Evolutionary conservation across 805 yeast genomes (phyloP).

Genomic region (Wickerhamiella spandovensis): DNA sequence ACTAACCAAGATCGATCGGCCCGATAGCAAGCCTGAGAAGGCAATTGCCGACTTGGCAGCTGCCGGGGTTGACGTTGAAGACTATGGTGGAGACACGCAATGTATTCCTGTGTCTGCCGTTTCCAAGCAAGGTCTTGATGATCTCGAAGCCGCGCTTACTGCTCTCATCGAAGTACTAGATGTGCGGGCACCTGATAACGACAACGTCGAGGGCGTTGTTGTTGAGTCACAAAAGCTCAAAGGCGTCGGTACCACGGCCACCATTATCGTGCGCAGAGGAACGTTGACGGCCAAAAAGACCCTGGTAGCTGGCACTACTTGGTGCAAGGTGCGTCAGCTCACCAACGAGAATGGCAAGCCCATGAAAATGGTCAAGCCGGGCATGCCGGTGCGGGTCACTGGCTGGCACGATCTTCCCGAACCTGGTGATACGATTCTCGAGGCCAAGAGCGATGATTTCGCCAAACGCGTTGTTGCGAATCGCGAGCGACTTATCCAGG

Average conservation of each 20-base stretch:
- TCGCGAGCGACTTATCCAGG: constrained; percentile 41
- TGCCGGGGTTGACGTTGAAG: constrained; percentile 74
- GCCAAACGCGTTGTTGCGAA: constrained; percentile 67
- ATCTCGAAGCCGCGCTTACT: constrained; percentile 76
- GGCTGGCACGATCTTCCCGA: constrained; percentile 93
- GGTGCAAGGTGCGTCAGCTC: constrained; percentile 72
- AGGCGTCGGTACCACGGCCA: constrained; percentile 76
- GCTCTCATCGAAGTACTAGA: constrained; percentile 77
- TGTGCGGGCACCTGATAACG: constrained; percentile 42
- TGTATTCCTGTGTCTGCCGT: constrained; percentile 77
- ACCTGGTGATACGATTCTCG: constrained; percentile 74
- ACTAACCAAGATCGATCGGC: constrained; percentile 79
- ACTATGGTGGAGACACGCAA: constrained; percentile 91
- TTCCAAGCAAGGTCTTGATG: constrained; percentile 81
- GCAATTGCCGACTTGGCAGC: constrained; percentile 67
- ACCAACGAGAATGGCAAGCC: constrained; percentile 57
- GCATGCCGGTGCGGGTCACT: constrained; percentile 77
- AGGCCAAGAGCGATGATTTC: constrained; percentile 56
- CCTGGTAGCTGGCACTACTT: constrained; percentile 77
- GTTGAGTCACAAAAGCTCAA: constrained; percentile 73
- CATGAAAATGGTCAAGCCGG: constrained; percentile 60
- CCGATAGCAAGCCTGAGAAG: constrained; percentile 57
- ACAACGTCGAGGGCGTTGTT: constrained; percentile 67
- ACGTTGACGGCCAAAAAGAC: constrained; percentile 53
- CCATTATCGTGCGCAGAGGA: constrained; percentile 73